Evolutionary conservation across 75 land plant genomes (phyloP).

Genomic region (Picea glauca): DNA sequence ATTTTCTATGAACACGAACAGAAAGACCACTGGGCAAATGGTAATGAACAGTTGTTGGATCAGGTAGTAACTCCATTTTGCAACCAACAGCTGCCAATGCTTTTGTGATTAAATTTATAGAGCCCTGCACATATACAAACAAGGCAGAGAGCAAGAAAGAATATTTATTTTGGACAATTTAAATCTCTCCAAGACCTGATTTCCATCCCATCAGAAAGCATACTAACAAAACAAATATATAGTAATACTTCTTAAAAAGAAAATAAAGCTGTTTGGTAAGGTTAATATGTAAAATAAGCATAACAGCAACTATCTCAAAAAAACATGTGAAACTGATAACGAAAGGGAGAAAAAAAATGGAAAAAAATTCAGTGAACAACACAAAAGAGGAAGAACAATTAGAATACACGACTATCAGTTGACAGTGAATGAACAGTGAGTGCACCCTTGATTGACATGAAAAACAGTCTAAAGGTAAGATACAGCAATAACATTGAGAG

Average conservation of each 20-base stretch:
- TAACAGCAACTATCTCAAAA: not conserved
- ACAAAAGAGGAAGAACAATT: no score
- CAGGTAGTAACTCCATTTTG: slow-evolving; percentile 83
- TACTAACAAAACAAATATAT: slow-evolving; percentile 8
- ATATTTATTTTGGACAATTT: not conserved
- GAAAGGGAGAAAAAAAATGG: not conserved
- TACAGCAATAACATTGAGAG: no score
- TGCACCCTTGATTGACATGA: no score
- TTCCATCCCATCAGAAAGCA: not conserved
- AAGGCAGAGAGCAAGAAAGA: slow-evolving; percentile 1
- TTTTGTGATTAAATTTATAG: slow-evolving; percentile 83
- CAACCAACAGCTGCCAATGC: slow-evolving; percentile 88
- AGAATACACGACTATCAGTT: no score
- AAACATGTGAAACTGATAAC: not conserved
- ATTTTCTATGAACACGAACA: slow-evolving; percentile 78
- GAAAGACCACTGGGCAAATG: slow-evolving; percentile 86
- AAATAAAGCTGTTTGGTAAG: not conserved
- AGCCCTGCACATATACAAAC: slow-evolving; percentile 46
- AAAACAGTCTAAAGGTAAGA: no score
- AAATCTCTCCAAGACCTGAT: not conserved
- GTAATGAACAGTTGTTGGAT: slow-evolving; percentile 98
- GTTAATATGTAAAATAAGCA: not conserved
- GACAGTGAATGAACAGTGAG: no score
- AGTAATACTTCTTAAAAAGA: not conserved
- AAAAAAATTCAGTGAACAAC: no score